Percentiles rank a stretch among this genome's conserved stretches.
These are phyloP conservation scores for Chlorella sp. DNA, from an alignment of 139 green algal species.

Conservation along the genomic window DNA sequence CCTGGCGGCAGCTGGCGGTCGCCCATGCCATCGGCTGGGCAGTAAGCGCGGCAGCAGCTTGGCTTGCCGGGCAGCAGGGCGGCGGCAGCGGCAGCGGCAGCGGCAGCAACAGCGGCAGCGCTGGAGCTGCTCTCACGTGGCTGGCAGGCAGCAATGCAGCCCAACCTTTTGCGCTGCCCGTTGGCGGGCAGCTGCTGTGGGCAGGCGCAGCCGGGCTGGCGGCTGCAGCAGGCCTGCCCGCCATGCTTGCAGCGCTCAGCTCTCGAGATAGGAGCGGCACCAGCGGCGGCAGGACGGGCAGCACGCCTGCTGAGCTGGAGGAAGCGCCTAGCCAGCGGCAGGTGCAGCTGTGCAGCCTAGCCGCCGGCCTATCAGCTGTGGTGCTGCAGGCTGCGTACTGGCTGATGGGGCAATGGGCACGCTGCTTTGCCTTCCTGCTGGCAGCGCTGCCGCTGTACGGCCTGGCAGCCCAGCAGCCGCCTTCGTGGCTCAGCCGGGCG, in stretches of 20 bases:
- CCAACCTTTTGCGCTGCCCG: background rate
- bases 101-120: background rate
- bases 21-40: background rate
- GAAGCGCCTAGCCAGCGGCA: background rate
- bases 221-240: background rate
- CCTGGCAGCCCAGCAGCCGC: background rate
- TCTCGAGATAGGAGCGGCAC: background rate
- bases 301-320: background rate
- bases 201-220: background rate
- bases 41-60: background rate
- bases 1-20: background rate
- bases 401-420: conserved; percentile 9
- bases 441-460: background rate
- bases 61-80: background rate
- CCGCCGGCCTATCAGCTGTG: background rate
- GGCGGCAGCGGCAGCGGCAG: no score
- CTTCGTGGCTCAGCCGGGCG: background rate
- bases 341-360: background rate
- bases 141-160: background rate
- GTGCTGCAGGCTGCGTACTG: background rate
- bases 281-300: background rate
- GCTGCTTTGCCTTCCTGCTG: conserved; percentile 17
- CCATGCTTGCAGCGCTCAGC: background rate
- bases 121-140: background rate
- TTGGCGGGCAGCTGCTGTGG: conserved; percentile 1